A percentile compares a stretch with the other conserved stretches of the same genome.
Evolutionary conservation across 805 yeast species (phyloP).

Genomic region (Wickerhamiella qilinensis): DNA sequence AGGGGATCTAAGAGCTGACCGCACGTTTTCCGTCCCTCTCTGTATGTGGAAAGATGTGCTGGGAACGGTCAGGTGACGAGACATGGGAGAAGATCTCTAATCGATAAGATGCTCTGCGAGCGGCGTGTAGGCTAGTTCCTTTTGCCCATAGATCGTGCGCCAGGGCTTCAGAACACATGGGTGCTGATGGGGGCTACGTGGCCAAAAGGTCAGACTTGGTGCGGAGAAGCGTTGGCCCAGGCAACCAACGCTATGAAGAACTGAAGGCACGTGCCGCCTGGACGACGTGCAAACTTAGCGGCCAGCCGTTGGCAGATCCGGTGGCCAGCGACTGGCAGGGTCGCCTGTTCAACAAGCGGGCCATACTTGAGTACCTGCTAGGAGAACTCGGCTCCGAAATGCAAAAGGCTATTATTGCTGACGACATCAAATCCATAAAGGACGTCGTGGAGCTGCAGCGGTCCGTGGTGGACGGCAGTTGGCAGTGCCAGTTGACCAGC

Average conservation of each 20-base stretch:
- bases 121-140: too few relatives aligned
- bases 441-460: slow-evolving; percentile 33
- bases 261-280: neutral
- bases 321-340: slow-evolving; percentile 61
- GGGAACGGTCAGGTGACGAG: too few relatives aligned
- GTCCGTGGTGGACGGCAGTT: slow-evolving; percentile 11
- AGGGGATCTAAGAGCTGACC: too few relatives aligned
- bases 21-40: too few relatives aligned
- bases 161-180: too few relatives aligned
- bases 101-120: too few relatives aligned
- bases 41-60: too few relatives aligned
- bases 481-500: slow-evolving; percentile 27
- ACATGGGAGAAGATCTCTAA: too few relatives aligned
- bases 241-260: neutral
- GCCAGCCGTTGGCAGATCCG: slow-evolving; percentile 25
- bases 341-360: slow-evolving; percentile 43
- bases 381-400: slow-evolving; percentile 12
- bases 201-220: slow-evolving; percentile 40
- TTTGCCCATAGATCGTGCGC: too few relatives aligned
- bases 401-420: slow-evolving; percentile 18
- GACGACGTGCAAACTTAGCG: slow-evolving; percentile 29
- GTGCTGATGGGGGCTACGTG: slow-evolving; percentile 55
- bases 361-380: slow-evolving; percentile 41
- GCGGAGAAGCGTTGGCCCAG: slow-evolving; percentile 4
- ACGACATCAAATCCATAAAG: slow-evolving; percentile 24